These are phyloP conservation scores for Rubus parviflorus DNA, from an alignment of 306 rosid genomes.

Conservation along the genomic window DNA sequence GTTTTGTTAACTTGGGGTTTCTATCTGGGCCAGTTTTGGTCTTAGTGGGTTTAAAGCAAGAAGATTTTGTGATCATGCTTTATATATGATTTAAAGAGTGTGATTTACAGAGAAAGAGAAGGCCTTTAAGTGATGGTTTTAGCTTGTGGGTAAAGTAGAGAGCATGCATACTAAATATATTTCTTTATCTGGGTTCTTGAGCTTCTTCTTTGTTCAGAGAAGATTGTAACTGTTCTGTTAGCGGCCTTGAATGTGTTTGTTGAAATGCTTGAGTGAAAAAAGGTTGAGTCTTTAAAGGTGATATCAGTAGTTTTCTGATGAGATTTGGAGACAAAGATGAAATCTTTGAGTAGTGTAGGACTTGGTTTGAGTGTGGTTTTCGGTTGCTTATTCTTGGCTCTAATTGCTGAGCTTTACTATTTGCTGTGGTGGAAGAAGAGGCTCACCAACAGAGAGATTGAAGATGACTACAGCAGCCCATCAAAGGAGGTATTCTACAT, in stretches of 20 bases:
- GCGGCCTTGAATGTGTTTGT: slow-evolving; percentile 12
- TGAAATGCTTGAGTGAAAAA: slow-evolving; percentile 6
- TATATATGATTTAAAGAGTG: slow-evolving; percentile 50
- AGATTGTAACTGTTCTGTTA: slow-evolving; percentile 23
- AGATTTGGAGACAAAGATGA: slow-evolving; percentile 65
- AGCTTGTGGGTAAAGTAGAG: slow-evolving; percentile 32
- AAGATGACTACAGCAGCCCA: slow-evolving; percentile 65
- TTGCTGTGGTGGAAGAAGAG: slow-evolving; percentile 96
- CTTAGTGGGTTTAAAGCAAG: slow-evolving; percentile 41
- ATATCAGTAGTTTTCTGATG: slow-evolving; percentile 39
- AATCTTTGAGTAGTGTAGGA: slow-evolving; percentile 90
- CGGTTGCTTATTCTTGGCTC: slow-evolving; percentile 86
- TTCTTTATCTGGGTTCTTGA: slow-evolving; percentile 30
- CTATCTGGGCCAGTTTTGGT: slow-evolving; percentile 9
- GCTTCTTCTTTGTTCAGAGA: slow-evolving; percentile 19
- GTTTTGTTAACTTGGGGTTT: neutral
- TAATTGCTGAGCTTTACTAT: slow-evolving; percentile 91
- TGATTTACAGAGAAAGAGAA: slow-evolving; percentile 36
- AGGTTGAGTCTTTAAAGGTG: slow-evolving; percentile 11
- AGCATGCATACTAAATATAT: slow-evolving; percentile 15
- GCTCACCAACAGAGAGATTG: slow-evolving; percentile 63
- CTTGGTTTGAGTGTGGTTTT: slow-evolving; percentile 89
- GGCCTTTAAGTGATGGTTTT: slow-evolving; percentile 24
- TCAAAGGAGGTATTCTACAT: slow-evolving; percentile 73
- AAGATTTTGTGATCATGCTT: slow-evolving; percentile 41